Base-by-base conservation (phyloP, 2,329 filamentous ascomycete genomes). In the Thyridium curvatum region DNA sequence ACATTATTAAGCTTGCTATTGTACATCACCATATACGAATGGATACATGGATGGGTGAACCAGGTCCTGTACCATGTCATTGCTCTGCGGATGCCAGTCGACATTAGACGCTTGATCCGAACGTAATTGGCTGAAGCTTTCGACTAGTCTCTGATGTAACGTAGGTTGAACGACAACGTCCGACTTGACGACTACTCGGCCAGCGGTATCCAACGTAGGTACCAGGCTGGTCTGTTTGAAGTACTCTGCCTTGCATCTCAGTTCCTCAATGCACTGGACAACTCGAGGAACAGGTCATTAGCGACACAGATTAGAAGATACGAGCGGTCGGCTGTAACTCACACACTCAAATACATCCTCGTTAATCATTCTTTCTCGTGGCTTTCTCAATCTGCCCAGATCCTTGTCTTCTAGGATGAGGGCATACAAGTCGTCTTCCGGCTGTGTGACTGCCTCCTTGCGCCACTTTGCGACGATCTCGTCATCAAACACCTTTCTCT, bases 1-100 rank as follows among this genome's bases (percentile, higher is more conserved):
- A n/a, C n/a, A n/a, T n/a, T n/a, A n/a, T n/a, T n/a, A 26, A 6
- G 21, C 10, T 26, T 26, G 21, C 10, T 26, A 26, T 6, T 26
- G 21, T 6, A 6, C 21, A 26, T 35, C 36, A 37, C 53, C 52
- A 42, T 71, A 75, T 2, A 75, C 56, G 1, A 82, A 54, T 0
- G 76, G 75, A 43, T 71, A 81, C 40, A 81, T 58, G 2, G 74
- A 80, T 6, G 77, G 75, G 46, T 82, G 69, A 13, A 82, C 66
- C 4, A 82, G 58, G 49, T 82, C 70, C 5, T 74, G 66, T 2
- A 82, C 74, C 48, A 63, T 68, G 2, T 65, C 54, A 37, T 74
- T 54, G 0, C 69, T 73, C 4, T 64, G 56, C 0, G 76, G 77
- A 53, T 82, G 73, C 66, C 69, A 82, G 53, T 79, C 76, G 21